phyloP scores from a whole-genome alignment of 768 basidiomycete genomes.

The Royoungia palumana region DNA sequence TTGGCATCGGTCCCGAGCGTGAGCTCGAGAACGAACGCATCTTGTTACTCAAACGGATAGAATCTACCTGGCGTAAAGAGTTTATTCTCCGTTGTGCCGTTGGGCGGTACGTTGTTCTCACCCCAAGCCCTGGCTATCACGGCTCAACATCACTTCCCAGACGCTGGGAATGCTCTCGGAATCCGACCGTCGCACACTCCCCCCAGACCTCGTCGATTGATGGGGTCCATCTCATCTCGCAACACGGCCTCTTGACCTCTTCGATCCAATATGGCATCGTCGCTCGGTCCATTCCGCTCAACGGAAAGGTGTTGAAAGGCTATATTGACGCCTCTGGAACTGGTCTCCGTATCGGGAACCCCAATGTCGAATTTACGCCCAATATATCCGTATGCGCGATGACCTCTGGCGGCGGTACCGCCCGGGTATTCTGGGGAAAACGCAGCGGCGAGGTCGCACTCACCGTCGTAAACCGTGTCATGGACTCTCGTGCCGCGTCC shows the following conservation, averaged over 20 bases:
- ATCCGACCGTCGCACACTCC: constrained; percentile 55
- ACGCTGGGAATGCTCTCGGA: constrained; percentile 67
- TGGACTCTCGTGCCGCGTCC: constrained; percentile 51
- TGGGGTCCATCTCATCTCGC: constrained; percentile 57
- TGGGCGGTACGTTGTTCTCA: constrained; percentile 42
- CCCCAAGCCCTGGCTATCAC: neutral
- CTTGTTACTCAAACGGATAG: constrained; percentile 53
- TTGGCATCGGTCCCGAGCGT: constrained; percentile 64
- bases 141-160: constrained; percentile 36
- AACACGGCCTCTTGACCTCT: constrained; percentile 52
- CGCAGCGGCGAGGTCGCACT: constrained; percentile 64
- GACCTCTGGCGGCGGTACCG: constrained; percentile 60
- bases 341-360: constrained; percentile 63
- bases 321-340: constrained; percentile 63
- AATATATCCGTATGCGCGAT: constrained; percentile 59
- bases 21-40: constrained; percentile 45
- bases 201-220: constrained; percentile 61
- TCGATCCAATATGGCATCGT: constrained; percentile 70
- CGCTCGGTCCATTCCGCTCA: constrained; percentile 67
- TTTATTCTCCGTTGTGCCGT: constrained; percentile 57
- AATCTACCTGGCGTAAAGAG: constrained; percentile 67
- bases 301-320: constrained; percentile 65
- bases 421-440: constrained; percentile 72
- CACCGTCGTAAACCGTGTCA: constrained; percentile 52
- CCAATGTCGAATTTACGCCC: constrained; percentile 71